Conservation (phyloP, 495 filamentous ascomycete genomes). For the Penicillium herquei region DNA sequence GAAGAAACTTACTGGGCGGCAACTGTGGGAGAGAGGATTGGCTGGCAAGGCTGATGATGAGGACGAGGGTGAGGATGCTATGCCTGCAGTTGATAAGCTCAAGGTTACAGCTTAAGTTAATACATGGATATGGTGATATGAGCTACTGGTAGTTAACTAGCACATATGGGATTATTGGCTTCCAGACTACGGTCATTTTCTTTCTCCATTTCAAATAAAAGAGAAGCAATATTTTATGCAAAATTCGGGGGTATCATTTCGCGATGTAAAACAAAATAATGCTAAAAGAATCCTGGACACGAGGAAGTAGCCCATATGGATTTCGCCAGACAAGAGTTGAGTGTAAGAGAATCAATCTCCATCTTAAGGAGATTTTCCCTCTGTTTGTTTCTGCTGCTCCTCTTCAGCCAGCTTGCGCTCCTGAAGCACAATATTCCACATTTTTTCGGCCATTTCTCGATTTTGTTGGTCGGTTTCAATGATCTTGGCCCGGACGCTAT, state of each 20-base stretch:
- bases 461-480: slow-evolving; percentile 24
- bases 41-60: slow-evolving; percentile 74
- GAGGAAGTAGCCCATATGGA: neutral
- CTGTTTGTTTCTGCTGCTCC: slow-evolving; percentile 20
- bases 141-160: slow-evolving; percentile 4
- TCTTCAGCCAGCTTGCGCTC: slow-evolving; percentile 37
- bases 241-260: slow-evolving; percentile 7
- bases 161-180: slow-evolving; percentile 14
- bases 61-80: slow-evolving; percentile 48
- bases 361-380: neutral
- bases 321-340: neutral
- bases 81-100: slow-evolving; percentile 63
- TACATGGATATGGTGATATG: slow-evolving; percentile 15
- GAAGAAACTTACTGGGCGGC: slow-evolving; percentile 72
- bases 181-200: no score
- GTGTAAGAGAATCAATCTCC: neutral
- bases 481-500: slow-evolving; percentile 22
- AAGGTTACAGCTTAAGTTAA: slow-evolving; percentile 55
- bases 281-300: neutral
- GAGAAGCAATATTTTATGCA: neutral
- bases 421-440: slow-evolving; percentile 45
- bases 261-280: neutral
- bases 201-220: neutral
- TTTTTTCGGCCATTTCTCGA: slow-evolving; percentile 29
- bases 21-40: slow-evolving; percentile 83